A percentile compares a stretch with the other conserved stretches of the same genome.
phyloP scores from a whole-genome alignment of 2,329 filamentous ascomycete species.

The Paecilomyces sp. region DNA sequence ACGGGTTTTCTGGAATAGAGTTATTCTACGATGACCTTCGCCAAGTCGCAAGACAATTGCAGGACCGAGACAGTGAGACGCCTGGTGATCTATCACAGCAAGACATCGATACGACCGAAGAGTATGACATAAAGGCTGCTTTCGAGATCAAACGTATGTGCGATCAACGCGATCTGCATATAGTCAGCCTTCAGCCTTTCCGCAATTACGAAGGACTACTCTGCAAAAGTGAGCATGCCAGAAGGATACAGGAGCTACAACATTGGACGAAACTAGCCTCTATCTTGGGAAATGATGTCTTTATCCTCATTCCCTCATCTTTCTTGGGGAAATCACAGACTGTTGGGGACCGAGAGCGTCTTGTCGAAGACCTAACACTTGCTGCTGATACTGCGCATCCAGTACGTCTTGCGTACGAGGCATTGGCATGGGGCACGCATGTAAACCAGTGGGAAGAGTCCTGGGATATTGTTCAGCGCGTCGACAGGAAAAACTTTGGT shows the following conservation, averaged over 20 bases:
- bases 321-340: constrained; percentile 45
- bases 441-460: constrained; percentile 62
- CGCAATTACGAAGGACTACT: too few relatives aligned
- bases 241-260: too few relatives aligned
- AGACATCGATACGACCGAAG: too few relatives aligned
- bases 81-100: too few relatives aligned
- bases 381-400: constrained; percentile 56
- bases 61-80: not conserved
- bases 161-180: too few relatives aligned
- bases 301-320: constrained; percentile 60
- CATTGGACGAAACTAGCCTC: not conserved
- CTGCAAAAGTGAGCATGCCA: too few relatives aligned
- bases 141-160: too few relatives aligned
- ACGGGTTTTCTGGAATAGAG: not conserved
- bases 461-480: constrained; percentile 60
- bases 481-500: constrained; percentile 64
- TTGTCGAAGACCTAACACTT: constrained; percentile 56
- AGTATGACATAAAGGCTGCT: too few relatives aligned
- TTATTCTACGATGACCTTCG: not conserved
- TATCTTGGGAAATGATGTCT: not conserved
- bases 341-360: constrained; percentile 45
- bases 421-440: constrained; percentile 62
- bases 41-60: not conserved
- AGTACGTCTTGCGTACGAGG: constrained; percentile 67
- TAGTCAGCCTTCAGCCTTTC: too few relatives aligned